phyloP scores from a whole-genome alignment of 371 early-diverging fungal genomes.

The Syncephalis plumigaleata region DNA sequence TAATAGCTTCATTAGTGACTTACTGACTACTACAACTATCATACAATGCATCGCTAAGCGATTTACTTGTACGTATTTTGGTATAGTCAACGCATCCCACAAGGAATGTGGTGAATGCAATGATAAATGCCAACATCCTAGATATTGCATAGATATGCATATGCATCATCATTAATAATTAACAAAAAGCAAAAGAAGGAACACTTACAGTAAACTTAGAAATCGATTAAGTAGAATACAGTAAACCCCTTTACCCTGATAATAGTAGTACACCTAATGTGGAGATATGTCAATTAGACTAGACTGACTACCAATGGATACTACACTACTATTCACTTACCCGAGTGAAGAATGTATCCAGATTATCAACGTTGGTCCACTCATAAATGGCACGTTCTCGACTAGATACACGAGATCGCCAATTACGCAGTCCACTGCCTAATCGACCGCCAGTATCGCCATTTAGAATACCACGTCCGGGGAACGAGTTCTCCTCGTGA shows the following conservation, averaged over 20 bases:
- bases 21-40: constrained; percentile 46
- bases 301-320: background rate
- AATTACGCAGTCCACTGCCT: too few species aligned
- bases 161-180: background rate
- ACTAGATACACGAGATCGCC: too few species aligned
- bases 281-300: background rate
- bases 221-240: constrained; percentile 52
- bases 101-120: constrained; percentile 67
- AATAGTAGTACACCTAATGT: constrained; percentile 58
- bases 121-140: constrained; percentile 71
- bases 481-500: too few species aligned
- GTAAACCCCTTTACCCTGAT: constrained; percentile 58
- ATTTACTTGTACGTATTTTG: constrained; percentile 39
- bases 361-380: constrained; percentile 65
- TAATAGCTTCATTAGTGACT: too few species aligned
- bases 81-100: constrained; percentile 78
- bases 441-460: too few species aligned
- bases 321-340: constrained; percentile 13
- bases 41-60: constrained; percentile 52
- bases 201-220: constrained; percentile 52
- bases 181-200: background rate
- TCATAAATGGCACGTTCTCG: constrained; percentile 57
- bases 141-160: too few species aligned
- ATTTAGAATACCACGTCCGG: too few species aligned
- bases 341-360: constrained; percentile 63